Evolutionary conservation across 257 asterid genomes (phyloP), one percentile per base, ranked within the genome.

Genomic region (Solanum rostratum): DNA sequence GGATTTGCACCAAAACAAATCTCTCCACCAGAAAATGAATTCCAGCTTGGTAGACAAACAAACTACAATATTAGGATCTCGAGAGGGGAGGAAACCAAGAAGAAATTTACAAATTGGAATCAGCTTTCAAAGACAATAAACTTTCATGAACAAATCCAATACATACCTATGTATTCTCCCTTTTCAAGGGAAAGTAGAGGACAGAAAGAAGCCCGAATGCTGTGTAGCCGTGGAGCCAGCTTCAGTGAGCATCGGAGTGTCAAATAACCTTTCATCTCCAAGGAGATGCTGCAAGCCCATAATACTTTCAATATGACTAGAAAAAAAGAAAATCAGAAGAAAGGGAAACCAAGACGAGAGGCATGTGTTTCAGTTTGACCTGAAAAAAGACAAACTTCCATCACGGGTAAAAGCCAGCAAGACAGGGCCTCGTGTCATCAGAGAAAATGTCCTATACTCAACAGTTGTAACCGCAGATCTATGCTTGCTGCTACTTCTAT

Each of bases 181-280:
- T 97, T 97, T 93, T 95, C 97, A 60, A 97, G 98, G 84, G 99
- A 97, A 89, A 97, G 98, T 89, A 97, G 88, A 82, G 99, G 99
- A 89, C 99, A 97, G 87, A 97, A 97, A 55, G 99, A 93, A 79
- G 99, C 98, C 29, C 97, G 98, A 2, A 97, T 93, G 87, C 97
- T 94, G 84, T 97, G 93, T 57, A 94, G 85, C 50, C 99, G 93
- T 45, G 97, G 95, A 20, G 97, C 87, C 89, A 97, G 86, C 87
- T 97, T 94, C 62, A 95, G 97, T 15, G 98, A 91, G 84, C 98
- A 95, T 30, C 98, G 94, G 83, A 93, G 90, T 4, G 99, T 94
- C 90, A 97, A 88, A 90, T 94, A 95, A 68, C 98, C 99, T 89
- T 94, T 94, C 83, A 92, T 89, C 91, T 94, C 97, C 96, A 89